These are phyloP conservation scores for Sherardia arvensis DNA, from an alignment of 257 asterid genomes.

Conservation along the genomic window DNA sequence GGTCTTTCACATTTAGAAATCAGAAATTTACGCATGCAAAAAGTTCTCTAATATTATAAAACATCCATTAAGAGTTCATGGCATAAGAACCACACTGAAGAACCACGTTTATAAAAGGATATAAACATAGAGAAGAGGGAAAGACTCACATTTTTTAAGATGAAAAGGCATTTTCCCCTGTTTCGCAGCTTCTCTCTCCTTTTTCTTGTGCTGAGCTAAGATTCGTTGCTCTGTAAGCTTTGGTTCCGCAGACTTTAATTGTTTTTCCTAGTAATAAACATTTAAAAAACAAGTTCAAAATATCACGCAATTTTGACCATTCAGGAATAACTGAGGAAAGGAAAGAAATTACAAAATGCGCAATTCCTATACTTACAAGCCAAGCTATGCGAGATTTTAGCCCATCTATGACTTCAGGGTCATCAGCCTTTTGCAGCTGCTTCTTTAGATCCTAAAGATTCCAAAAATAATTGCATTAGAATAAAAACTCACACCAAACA, in stretches of 20 bases:
- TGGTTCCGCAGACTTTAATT: conserved; percentile 54
- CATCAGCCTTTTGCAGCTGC: conserved; percentile 54
- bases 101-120: background rate
- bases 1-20: too few species aligned
- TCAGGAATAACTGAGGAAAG: background rate
- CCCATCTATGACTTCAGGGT: conserved; percentile 43
- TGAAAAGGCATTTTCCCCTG: conserved; percentile 86
- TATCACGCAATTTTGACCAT: background rate
- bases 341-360: conserved; percentile 7
- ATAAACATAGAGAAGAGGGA: conserved; percentile 6
- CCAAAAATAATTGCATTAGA: conserved; percentile 12
- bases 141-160: conserved; percentile 51
- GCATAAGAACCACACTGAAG: background rate
- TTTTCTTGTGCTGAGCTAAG: conserved; percentile 78
- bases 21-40: too few species aligned
- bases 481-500: background rate
- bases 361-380: conserved; percentile 45
- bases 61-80: background rate
- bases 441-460: conserved; percentile 48
- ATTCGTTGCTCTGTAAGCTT: conserved; percentile 62
- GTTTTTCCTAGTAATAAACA: conserved; percentile 41
- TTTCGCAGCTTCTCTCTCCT: conserved; percentile 92
- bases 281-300: background rate
- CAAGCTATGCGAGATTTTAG: conserved; percentile 38
- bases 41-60: background rate